Conservation (phyloP, 352 stramenopile species). For the Globisporangium splendens region DNA sequence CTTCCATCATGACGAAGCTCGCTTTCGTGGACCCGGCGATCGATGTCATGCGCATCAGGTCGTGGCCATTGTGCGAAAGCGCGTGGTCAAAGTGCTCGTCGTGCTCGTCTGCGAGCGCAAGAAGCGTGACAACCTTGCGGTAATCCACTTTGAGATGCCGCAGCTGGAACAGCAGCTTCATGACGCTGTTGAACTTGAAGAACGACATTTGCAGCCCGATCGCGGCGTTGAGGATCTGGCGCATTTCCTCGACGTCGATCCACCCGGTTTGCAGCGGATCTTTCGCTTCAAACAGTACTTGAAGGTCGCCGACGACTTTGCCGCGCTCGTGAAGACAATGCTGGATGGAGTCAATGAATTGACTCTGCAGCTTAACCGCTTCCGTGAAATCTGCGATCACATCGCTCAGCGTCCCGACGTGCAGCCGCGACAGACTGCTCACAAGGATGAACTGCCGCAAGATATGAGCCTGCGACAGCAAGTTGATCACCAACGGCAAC, state of each 20-base stretch:
- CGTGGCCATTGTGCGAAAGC: conserved; percentile 2
- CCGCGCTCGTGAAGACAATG: conserved; percentile 22
- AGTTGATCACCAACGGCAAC: conserved; percentile 54
- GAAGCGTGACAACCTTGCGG: conserved; percentile 19
- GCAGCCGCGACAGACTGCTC: conserved; percentile 46
- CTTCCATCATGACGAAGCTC: conserved; percentile 12
- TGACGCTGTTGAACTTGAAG: conserved; percentile 59
- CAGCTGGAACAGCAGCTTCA: conserved; percentile 49
- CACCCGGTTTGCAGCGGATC: conserved; percentile 26
- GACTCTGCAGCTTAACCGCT: conserved; percentile 45
- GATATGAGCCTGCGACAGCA: conserved; percentile 47
- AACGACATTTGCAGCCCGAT: conserved; percentile 47
- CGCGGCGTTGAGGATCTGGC: conserved; percentile 20
- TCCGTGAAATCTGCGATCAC: conserved; percentile 62
- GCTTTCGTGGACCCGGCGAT: conserved; percentile 5
- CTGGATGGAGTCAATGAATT: conserved; percentile 36
- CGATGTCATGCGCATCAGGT: neutral
- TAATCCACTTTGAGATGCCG: conserved; percentile 20
- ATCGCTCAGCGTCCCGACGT: conserved; percentile 45
- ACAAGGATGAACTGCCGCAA: conserved; percentile 63
- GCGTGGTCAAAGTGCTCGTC: neutral
- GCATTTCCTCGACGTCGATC: conserved; percentile 44
- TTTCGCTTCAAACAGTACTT: conserved; percentile 20
- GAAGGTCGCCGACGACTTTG: conserved; percentile 27
- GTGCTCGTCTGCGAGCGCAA: conserved; percentile 14